Evolutionary conservation across 1,284 basidiomycete species (phyloP), one percentile per base, ranked within the genome.

Genomic region (Cryptococcus deneoformans): DNA sequence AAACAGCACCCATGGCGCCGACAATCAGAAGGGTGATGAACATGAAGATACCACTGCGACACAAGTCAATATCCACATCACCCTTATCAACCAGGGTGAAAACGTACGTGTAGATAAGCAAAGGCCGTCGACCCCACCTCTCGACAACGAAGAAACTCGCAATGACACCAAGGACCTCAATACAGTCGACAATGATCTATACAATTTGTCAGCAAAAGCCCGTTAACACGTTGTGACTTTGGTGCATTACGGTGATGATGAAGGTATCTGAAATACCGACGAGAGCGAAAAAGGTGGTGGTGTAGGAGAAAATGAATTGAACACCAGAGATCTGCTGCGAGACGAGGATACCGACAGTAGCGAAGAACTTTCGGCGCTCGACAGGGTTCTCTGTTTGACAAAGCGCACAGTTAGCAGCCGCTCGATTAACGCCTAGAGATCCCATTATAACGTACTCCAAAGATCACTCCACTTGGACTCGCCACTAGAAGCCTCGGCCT

Each of bases 61-160:
- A 12, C 2, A 20, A n/a, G 34, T 45, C 40, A 54, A 46, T 42
- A 36, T 24, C 11, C 7, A 24, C 16, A 12, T 20, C 14, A 14
- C 20, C 46, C 36, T 24, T 10, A 6, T 6, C 10, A 10, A 43
- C 35, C 35, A 9, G 29, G 7, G 36, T 20, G 39, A 39, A 14
- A 6, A 59, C 63, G 54, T 42, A 66, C 66, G 75, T 77, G 46
- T 63, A 74, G 48, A 80, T 66, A 20, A 80, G 71, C 24, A 80
- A 58, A 2, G 78, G 75, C 36, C 79, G 67, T 54, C 79, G 73
- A n/a, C 79, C 79, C 63, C 76, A 78, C 46, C 79, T 70, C 61
- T 78, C 74, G 58, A 80, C 78, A 24, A 80, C 60, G 56, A 77
- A 72, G 75, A 80, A 79, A 1, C 71, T 75, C 44, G 67, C 69